These are phyloP conservation scores for Lepidium sativum DNA, from an alignment of 345 rosid genomes.

Conservation along the genomic window DNA sequence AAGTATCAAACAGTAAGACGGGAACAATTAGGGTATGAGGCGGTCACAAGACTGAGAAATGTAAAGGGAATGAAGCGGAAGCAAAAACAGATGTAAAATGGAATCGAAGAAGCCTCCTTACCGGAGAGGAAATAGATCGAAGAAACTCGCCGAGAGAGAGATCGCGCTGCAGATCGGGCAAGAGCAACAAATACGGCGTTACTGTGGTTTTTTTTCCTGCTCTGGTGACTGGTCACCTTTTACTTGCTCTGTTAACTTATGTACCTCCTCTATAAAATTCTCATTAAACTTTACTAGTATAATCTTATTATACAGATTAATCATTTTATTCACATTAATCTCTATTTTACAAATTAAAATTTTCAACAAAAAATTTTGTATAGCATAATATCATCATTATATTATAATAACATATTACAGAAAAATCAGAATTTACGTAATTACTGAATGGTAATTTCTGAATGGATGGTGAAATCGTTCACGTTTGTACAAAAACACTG, in stretches of 20 bases:
- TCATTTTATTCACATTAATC: too few species aligned
- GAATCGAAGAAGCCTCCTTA: not conserved
- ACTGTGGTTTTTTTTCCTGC: not conserved
- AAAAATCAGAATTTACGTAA: too few species aligned
- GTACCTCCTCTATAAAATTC: not conserved
- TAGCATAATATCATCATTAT: too few species aligned
- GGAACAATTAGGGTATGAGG: not conserved
- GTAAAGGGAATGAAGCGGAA: not conserved
- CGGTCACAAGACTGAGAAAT: not conserved
- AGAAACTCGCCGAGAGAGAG: conserved; percentile 14
- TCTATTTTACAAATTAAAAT: too few species aligned
- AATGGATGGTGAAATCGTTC: too few species aligned
- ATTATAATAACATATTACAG: too few species aligned
- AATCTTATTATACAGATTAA: too few species aligned
- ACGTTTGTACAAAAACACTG: too few species aligned
- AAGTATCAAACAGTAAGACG: not conserved
- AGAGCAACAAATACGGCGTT: conserved; percentile 13
- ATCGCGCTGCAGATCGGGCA: conserved; percentile 17
- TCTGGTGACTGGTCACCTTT: not conserved
- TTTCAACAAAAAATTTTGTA: too few species aligned
- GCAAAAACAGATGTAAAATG: not conserved
- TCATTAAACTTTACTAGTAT: not conserved
- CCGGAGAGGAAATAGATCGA: not conserved
- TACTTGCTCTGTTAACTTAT: not conserved
- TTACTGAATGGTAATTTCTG: too few species aligned